A percentile compares a stretch with the other conserved stretches of the same genome.
Evolutionary conservation across 2,329 filamentous ascomycete genomes (phyloP).

Genomic region (Neonectria hederae): DNA sequence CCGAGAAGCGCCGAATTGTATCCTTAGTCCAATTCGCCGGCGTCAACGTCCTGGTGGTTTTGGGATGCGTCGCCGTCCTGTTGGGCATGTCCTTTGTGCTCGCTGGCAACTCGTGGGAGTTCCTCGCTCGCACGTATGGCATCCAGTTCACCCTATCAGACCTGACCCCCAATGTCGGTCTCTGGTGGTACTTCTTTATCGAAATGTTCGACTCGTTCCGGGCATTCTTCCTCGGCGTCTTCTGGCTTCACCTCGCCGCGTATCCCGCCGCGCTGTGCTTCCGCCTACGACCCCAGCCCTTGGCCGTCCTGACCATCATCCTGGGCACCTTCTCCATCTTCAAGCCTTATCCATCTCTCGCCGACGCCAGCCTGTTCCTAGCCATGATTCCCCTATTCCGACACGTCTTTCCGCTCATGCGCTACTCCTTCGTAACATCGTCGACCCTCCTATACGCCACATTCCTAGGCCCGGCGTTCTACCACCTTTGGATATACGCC

Average conservation of each 20-base stretch:
- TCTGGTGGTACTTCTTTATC: conserved; percentile 99
- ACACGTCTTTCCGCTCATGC: conserved; percentile 93
- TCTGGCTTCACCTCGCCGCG: conserved; percentile 92
- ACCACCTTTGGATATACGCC: conserved; percentile 97
- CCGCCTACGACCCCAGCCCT: conserved; percentile 82
- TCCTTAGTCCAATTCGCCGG: conserved; percentile 62
- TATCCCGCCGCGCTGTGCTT: conserved; percentile 90
- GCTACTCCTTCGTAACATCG: conserved; percentile 88
- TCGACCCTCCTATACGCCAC: conserved; percentile 87
- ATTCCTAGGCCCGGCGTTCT: conserved; percentile 92
- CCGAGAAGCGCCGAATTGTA: conserved; percentile 45
- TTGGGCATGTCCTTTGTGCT: conserved; percentile 78
- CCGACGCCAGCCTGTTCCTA: conserved; percentile 87
- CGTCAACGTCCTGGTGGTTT: conserved; percentile 62
- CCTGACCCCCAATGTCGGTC: conserved; percentile 90
- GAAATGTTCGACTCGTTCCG: conserved; percentile 99
- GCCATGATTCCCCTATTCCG: conserved; percentile 84
- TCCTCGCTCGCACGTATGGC: conserved; percentile 88
- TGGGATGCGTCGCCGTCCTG: conserved; percentile 66
- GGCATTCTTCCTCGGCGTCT: conserved; percentile 95
- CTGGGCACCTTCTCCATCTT: conserved; percentile 93
- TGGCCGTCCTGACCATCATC: conserved; percentile 86
- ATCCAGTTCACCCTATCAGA: conserved; percentile 92
- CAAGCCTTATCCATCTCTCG: conserved; percentile 95
- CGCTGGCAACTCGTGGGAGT: conserved; percentile 84